Evolutionary conservation across 2,329 filamentous ascomycete genomes (phyloP).

Genomic region (Dactylellina sp.): DNA sequence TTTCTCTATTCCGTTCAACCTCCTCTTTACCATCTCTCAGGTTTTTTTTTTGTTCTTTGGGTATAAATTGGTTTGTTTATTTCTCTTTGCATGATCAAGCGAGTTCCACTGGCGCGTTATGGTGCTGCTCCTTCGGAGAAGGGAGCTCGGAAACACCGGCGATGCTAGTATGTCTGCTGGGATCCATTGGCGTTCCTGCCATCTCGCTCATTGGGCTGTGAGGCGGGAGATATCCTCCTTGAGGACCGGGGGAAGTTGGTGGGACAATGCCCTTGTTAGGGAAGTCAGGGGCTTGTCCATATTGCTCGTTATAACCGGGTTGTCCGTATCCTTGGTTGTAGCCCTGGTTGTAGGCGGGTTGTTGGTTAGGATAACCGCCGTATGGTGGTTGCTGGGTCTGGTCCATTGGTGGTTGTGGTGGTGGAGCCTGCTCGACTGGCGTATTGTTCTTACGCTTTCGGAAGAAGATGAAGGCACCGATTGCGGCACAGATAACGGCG

Average conservation of each 20-base stretch:
- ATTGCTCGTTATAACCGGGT: slow-evolving; percentile 38
- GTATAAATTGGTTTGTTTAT: slow-evolving; percentile 6
- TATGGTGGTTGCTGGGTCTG: slow-evolving; percentile 48
- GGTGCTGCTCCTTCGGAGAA: slow-evolving; percentile 26
- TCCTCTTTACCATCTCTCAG: slow-evolving; percentile 12
- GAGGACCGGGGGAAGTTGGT: slow-evolving; percentile 31
- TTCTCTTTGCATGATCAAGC: slow-evolving; percentile 24
- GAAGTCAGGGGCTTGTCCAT: slow-evolving; percentile 34
- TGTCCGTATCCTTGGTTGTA: slow-evolving; percentile 23
- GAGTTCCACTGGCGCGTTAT: slow-evolving; percentile 47
- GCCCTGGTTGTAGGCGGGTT: slow-evolving; percentile 30
- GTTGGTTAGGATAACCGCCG: slow-evolving; percentile 16
- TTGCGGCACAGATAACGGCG: slow-evolving; percentile 36
- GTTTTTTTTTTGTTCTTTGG: slow-evolving; percentile 13
- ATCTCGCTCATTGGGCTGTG: slow-evolving; percentile 49
- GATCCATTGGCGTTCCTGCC: slow-evolving; percentile 32
- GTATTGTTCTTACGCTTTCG: slow-evolving; percentile 35
- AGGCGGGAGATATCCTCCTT: slow-evolving; percentile 14
- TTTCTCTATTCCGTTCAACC: neutral
- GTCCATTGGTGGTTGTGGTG: slow-evolving; percentile 46
- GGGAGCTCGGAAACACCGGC: slow-evolving; percentile 41
- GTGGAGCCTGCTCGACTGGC: neutral
- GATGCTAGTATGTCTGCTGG: slow-evolving; percentile 26
- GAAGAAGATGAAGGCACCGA: slow-evolving; percentile 46
- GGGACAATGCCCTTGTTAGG: slow-evolving; percentile 40